These are phyloP conservation scores for Microdochium trichocladiopsis DNA, from an alignment of 2,329 filamentous ascomycete genomes.

Conservation along the genomic window DNA sequence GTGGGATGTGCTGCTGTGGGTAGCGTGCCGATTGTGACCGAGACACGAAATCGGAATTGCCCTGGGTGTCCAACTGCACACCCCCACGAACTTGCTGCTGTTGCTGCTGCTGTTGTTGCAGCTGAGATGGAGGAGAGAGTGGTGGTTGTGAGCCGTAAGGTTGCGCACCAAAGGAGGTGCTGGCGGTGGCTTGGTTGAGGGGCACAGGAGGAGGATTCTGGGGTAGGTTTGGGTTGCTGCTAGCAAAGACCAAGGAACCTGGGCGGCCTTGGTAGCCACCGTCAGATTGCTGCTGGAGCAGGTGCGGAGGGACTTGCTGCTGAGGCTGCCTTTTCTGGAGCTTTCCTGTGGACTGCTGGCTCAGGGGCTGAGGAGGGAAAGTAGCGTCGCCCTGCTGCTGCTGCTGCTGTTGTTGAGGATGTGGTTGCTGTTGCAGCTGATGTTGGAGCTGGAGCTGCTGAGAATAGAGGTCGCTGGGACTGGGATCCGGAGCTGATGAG, in stretches of 20 bases:
- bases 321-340: not conserved
- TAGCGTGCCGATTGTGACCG: conserved; percentile 47
- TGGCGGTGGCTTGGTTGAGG: conserved; percentile 29
- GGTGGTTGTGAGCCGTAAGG: conserved; percentile 11
- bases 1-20: conserved; percentile 22
- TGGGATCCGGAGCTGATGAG: conserved; percentile 9
- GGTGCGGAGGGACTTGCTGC: conserved; percentile 14
- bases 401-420: conserved; percentile 15
- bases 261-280: conserved; percentile 14
- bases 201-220: conserved; percentile 21
- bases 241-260: conserved; percentile 5
- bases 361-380: conserved; percentile 9
- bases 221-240: conserved; percentile 12
- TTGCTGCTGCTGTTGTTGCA: conserved; percentile 12
- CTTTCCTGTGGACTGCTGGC: conserved; percentile 14
- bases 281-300: conserved; percentile 21
- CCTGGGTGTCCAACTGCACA: conserved; percentile 23
- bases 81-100: conserved; percentile 20
- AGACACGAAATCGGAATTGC: conserved; percentile 41
- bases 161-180: conserved; percentile 8
- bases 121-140: conserved; percentile 5
- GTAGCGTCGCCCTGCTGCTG: conserved; percentile 14
- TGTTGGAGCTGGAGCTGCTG: conserved; percentile 2
- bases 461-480: not conserved
- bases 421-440: conserved; percentile 15